Conservation (phyloP, 2,329 filamentous ascomycete species). For the Colletotrichum lini region DNA sequence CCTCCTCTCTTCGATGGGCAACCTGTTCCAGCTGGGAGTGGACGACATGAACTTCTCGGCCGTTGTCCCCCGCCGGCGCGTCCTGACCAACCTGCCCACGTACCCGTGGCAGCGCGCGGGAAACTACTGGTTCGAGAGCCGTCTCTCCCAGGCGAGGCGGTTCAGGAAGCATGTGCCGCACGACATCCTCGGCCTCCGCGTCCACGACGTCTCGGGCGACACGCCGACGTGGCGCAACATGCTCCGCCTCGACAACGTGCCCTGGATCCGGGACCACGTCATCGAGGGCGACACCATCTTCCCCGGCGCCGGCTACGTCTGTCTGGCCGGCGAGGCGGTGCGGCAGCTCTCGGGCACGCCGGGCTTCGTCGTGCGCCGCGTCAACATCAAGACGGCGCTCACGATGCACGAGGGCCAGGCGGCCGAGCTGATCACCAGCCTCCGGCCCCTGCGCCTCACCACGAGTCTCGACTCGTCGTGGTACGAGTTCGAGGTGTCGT, state of each 20-base stretch:
- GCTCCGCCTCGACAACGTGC: conserved; percentile 53
- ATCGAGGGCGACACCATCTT: conserved; percentile 63
- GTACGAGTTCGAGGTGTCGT: conserved; percentile 2
- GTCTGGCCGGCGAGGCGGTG: conserved; percentile 51
- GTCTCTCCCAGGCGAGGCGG: conserved; percentile 57
- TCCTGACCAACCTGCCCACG: not conserved
- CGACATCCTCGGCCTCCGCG: conserved; percentile 52
- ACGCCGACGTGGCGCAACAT: conserved; percentile 57
- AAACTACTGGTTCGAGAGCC: conserved; percentile 44
- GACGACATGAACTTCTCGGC: not conserved
- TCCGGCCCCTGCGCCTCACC: not conserved
- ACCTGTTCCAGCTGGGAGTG: not conserved
- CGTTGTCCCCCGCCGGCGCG: conserved; percentile 8
- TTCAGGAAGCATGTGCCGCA: conserved; percentile 55
- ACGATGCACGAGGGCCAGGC: not conserved
- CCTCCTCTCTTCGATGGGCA: conserved; percentile 37
- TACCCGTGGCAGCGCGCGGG: conserved; percentile 4
- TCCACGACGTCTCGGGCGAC: conserved; percentile 51
- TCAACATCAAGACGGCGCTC: conserved; percentile 12
- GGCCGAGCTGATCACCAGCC: not conserved
- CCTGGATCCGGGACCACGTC: conserved; percentile 64
- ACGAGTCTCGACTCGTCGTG: not conserved
- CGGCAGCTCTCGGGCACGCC: not conserved
- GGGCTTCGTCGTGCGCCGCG: not conserved
- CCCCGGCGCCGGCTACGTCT: conserved; percentile 59